Conservation (phyloP, 2,329 filamentous ascomycete genomes). For the Alternaria brassicae region DNA sequence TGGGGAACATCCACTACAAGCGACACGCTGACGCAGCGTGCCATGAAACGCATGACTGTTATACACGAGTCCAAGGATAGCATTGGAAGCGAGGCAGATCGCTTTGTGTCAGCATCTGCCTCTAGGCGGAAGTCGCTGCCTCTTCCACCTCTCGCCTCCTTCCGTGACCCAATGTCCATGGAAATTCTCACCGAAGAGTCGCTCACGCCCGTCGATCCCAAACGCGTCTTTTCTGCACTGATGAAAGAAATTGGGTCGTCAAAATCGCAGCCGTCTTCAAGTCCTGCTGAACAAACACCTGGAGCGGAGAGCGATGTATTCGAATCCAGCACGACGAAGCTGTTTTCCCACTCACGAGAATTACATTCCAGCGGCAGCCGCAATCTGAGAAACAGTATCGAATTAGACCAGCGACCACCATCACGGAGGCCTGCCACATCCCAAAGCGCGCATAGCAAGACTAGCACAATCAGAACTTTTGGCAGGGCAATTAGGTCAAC, state of each 20-base stretch:
- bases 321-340: constrained; percentile 29
- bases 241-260: constrained; percentile 44
- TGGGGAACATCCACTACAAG: constrained; percentile 71
- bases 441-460: constrained; percentile 30
- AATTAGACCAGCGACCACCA: constrained; percentile 17
- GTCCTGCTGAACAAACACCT: constrained; percentile 13
- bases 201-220: constrained; percentile 39
- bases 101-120: constrained; percentile 7
- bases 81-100: constrained; percentile 38
- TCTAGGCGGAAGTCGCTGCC: constrained; percentile 29
- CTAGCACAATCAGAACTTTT: constrained; percentile 38
- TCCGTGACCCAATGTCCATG: constrained; percentile 44
- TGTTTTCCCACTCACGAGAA: constrained; percentile 17
- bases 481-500: constrained; percentile 43
- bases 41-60: constrained; percentile 67
- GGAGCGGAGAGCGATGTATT: constrained; percentile 39
- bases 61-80: constrained; percentile 64
- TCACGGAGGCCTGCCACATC: constrained; percentile 20
- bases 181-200: constrained; percentile 36
- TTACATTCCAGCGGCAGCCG: constrained; percentile 23
- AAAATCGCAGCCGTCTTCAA: constrained; percentile 11
- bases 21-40: constrained; percentile 60
- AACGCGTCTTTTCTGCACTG: constrained; percentile 46
- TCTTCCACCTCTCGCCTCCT: constrained; percentile 33
- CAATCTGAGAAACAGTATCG: constrained; percentile 11